phyloP scores from a whole-genome alignment of 805 yeast species.

The Pachysolen tannophilus region DNA sequence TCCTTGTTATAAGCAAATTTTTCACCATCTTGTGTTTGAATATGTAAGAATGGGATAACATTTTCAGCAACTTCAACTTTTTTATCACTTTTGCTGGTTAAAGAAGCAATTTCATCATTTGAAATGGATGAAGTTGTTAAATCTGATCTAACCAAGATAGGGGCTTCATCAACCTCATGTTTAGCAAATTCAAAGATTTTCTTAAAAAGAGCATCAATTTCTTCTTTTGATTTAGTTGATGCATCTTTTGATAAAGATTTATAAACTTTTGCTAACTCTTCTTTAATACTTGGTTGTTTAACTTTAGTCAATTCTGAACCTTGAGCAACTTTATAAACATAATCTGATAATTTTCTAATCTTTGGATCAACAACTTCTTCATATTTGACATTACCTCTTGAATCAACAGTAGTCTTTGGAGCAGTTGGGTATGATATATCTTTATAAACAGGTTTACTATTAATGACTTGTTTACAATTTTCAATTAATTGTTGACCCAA shows the following conservation, averaged over 20 bases:
- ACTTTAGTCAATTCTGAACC: constrained; percentile 80
- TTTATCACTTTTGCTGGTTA: constrained; percentile 63
- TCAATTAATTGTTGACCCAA: constrained; percentile 92
- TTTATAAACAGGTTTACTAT: constrained; percentile 84
- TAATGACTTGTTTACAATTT: constrained; percentile 80
- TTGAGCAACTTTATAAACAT: constrained; percentile 92
- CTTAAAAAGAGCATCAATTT: constrained; percentile 64
- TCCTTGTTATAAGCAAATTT: constrained; percentile 76
- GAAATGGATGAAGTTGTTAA: constrained; percentile 40
- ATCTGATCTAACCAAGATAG: constrained; percentile 49
- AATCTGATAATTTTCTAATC: constrained; percentile 91
- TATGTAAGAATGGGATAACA: constrained; percentile 86
- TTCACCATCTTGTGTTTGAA: constrained; percentile 72
- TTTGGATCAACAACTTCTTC: constrained; percentile 82
- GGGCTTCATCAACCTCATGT: constrained; percentile 63
- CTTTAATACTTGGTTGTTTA: constrained; percentile 69
- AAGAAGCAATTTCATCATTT: constrained; percentile 80
- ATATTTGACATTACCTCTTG: constrained; percentile 81
- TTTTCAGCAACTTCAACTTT: constrained; percentile 66
- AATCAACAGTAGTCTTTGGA: constrained; percentile 83
- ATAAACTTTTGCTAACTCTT: constrained; percentile 78
- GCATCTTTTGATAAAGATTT: constrained; percentile 74
- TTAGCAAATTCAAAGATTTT: constrained; percentile 61
- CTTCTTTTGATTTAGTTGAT: constrained; percentile 57
- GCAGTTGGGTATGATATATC: constrained; percentile 93